phyloP scores from a whole-genome alignment of 164 flowering plant genomes.

The Magnolia officinalis region DNA sequence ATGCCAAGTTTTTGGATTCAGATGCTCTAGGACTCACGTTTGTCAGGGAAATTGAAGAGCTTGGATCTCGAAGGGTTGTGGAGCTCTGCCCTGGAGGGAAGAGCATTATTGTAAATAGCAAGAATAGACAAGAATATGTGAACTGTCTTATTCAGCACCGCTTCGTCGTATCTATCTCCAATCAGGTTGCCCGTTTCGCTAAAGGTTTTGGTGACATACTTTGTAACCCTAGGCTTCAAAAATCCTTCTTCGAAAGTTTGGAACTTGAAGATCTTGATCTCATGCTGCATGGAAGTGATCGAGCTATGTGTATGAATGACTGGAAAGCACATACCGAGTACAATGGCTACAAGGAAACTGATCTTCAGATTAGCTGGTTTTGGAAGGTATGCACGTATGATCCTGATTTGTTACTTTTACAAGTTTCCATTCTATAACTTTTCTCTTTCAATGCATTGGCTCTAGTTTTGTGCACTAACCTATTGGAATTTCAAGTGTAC shows the following conservation, averaged over 20 bases:
- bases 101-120: slow-evolving; percentile 55
- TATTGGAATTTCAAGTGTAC: too few relatives aligned
- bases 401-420: neutral
- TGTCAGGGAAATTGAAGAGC: slow-evolving; percentile 74
- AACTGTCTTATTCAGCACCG: slow-evolving; percentile 60
- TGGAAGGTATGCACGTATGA: slow-evolving; percentile 66
- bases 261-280: slow-evolving; percentile 75
- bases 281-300: slow-evolving; percentile 76
- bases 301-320: slow-evolving; percentile 58
- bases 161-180: slow-evolving; percentile 58
- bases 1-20: slow-evolving; percentile 64
- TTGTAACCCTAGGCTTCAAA: slow-evolving; percentile 22
- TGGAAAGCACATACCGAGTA: slow-evolving; percentile 93
- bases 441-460: neutral
- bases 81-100: slow-evolving; percentile 80
- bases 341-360: slow-evolving; percentile 66
- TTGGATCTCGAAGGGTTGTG: slow-evolving; percentile 59
- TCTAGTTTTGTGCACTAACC: too few relatives aligned
- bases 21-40: slow-evolving; percentile 86
- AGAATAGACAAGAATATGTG: slow-evolving; percentile 67
- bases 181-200: slow-evolving; percentile 59
- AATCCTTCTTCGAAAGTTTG: slow-evolving; percentile 55
- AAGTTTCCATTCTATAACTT: neutral
- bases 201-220: slow-evolving; percentile 79
- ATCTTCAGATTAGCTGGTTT: slow-evolving; percentile 78